phyloP scores from a whole-genome alignment of 805 yeast species.

The Cyberlindnera amylophila region DNA sequence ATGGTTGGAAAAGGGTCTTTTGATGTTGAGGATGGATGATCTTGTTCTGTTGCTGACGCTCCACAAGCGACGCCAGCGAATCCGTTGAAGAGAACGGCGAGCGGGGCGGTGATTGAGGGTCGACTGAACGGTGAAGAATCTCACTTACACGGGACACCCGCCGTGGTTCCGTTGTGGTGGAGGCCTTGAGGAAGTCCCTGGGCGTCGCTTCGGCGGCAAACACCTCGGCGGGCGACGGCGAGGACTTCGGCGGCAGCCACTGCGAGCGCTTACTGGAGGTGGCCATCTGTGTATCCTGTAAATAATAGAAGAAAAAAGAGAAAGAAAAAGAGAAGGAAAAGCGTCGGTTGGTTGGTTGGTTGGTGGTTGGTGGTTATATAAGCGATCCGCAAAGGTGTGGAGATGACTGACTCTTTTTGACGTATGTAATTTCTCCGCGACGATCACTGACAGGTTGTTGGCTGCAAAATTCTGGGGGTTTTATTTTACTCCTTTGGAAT shows the following conservation, averaged over 20 bases:
- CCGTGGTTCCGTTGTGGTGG: not conserved
- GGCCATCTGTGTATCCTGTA: not conserved
- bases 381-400: not conserved
- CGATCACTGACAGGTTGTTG: not conserved
- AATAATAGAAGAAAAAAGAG: not conserved
- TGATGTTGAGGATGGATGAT: constrained; percentile 41
- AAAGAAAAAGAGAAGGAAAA: not conserved
- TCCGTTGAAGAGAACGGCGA: constrained; percentile 34
- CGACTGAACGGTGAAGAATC: constrained; percentile 11
- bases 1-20: constrained; percentile 26
- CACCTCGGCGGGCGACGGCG: constrained; percentile 22
- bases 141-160: constrained; percentile 19
- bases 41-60: constrained; percentile 37
- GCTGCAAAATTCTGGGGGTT: not conserved
- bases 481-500: too few relatives aligned
- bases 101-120: not conserved
- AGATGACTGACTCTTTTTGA: not conserved
- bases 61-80: constrained; percentile 35
- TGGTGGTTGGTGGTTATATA: not conserved
- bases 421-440: not conserved
- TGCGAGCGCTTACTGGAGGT: constrained; percentile 3
- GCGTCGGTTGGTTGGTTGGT: not conserved
- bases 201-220: not conserved
- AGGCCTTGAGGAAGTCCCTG: constrained; percentile 2
- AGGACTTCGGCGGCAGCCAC: constrained; percentile 17